Base-by-base conservation (phyloP, 441 rosid genomes). In the Adansonia gregorii region DNA sequence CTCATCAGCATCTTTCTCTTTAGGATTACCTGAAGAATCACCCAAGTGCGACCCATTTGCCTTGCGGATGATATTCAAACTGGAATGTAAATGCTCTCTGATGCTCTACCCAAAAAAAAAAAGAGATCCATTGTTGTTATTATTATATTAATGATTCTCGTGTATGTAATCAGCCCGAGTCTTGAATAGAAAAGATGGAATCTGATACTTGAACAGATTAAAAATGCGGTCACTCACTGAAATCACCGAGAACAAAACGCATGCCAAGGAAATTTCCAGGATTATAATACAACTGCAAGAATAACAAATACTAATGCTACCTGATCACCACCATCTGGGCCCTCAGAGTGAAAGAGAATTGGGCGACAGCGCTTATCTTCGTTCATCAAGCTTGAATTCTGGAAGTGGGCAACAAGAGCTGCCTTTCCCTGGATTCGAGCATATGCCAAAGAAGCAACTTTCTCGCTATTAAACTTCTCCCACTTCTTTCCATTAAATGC, bases 351-450 rank as follows among this genome's bases (percentile, higher is more conserved):
- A 83, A 97, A 91, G 59, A 97, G 88, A 52, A 94, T 94, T n/a
- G 98, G 99, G 39, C 99, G 97, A 86, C 99, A 97, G 68, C 97
- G 96, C 85, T 92, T 94, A 86, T 97, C 98, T 88, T 97, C 99
- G 82, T 93, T 97, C 99, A 97, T 94, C 87, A 97, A 87, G 85
- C 99, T 97, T 65, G 99, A 97, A 88, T 94, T 97, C 87, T 97
- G 98, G 81, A 97, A 97, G 78, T 97, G 99, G 31, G 97, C 86
- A 82, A 94, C 94, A 60, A 97, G 99, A 0, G 98, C 98, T 63
- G 87, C 73, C 87, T 92, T 93, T 12, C 99, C 99, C 85, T 97
- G 99, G 74, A 97, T 97, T 76, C 99, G 86, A 82, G 95, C 99
- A 82, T 97, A 97, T 31, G 99, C 98, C 84, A 97, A 84, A 6